Base-by-base conservation (phyloP, 495 filamentous ascomycete genomes). In the Cladorrhinum samala region DNA sequence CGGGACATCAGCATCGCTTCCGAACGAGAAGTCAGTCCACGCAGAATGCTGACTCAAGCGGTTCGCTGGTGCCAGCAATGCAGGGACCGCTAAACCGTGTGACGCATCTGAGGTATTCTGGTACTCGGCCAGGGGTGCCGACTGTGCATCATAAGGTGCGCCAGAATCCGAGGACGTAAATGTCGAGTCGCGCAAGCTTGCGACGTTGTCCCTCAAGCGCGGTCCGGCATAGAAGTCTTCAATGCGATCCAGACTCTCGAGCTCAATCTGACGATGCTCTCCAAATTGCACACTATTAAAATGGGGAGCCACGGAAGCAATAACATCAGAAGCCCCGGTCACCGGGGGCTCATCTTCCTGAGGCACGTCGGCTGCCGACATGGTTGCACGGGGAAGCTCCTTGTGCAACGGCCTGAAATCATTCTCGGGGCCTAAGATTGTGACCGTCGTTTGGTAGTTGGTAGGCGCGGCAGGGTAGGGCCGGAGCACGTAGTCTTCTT, bases 11-110 rank as follows among this genome's bases (percentile, higher is more conserved):
- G 52, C 52, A 23, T 68, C 73, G 38, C 74, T 77, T 13, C 74
- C 76, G 39, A 81, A 66, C 1, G 78, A 77, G 52, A 74, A 75
- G 64, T 81, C 76, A n/a, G 78, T 81, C 78, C 78, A 81, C 13
- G 70, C 63, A 11, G 77, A 77, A 20, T 72, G 68, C 27, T 75
- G 70, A 52, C 78, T 81, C 18, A 67, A 58, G n/a, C 76, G 71
- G 54, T 77, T 74, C 45, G 65, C 64, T 5, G 73, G 74, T 7
- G 68, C 63, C 5, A 73, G 67, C 27, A 72, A 68, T 38, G 65
- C 67, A 24, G 75, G 75, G 9, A 77, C 66, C 2, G 64, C 60
- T 25, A 77, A 57, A 40, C 62, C 72, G 57, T 66, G 67, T 23
- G 65, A 64, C 42, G 57, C 57, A 36, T 63, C 62, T 11, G 52